Conservation (phyloP, 139 green algal genomes). For the Zygnema cylindricum region DNA sequence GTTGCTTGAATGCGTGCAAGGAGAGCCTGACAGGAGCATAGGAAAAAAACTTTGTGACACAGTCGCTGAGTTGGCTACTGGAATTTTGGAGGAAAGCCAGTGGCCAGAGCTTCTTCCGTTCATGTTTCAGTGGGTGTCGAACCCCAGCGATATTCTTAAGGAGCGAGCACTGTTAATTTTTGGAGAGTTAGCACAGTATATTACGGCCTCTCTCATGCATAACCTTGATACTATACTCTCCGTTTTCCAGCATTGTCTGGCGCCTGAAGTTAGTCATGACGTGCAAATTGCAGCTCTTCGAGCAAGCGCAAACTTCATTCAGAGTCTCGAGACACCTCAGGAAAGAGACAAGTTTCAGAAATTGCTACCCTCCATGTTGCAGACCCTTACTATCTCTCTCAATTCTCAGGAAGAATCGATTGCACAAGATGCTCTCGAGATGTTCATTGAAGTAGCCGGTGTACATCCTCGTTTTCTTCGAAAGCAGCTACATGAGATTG, state of each 20-base stretch:
- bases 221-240: conserved; percentile 66
- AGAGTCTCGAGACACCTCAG: conserved; percentile 71
- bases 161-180: conserved; percentile 67
- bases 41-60: conserved; percentile 82
- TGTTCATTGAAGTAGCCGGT: conserved; percentile 94
- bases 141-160: conserved; percentile 48
- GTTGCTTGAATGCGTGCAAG: conserved; percentile 71
- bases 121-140: conserved; percentile 83
- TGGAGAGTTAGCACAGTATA: conserved; percentile 77
- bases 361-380: conserved; percentile 84
- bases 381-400: conserved; percentile 71
- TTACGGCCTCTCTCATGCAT: conserved; percentile 70
- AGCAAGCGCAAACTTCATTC: conserved; percentile 78
- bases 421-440: conserved; percentile 87
- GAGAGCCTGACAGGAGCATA: conserved; percentile 64
- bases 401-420: conserved; percentile 74
- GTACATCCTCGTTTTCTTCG: conserved; percentile 90
- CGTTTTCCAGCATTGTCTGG: conserved; percentile 59
- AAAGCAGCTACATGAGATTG: conserved; percentile 79
- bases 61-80: conserved; percentile 81
- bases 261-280: conserved; percentile 46
- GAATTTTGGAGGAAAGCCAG: conserved; percentile 56
- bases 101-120: conserved; percentile 95
- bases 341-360: conserved; percentile 80
- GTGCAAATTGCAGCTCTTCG: conserved; percentile 80